phyloP scores from a whole-genome alignment of 257 asterid genomes.

The Forsythia viridissima region DNA sequence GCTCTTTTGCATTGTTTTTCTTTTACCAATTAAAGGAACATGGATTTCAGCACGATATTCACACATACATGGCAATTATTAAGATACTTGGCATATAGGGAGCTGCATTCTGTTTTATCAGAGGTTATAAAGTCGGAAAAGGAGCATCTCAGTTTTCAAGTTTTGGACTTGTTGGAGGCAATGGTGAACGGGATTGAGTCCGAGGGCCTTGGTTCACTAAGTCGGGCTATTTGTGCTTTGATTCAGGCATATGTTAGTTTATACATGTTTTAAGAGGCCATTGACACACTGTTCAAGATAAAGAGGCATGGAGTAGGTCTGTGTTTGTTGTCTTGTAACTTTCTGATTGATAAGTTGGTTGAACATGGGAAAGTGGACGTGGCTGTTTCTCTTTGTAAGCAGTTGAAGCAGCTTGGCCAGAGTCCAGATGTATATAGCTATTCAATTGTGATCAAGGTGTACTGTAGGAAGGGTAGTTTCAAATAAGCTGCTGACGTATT shows the following conservation, averaged over 20 bases:
- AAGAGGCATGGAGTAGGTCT: constrained; percentile 47
- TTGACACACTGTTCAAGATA: constrained; percentile 41
- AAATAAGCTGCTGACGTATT: constrained; percentile 57
- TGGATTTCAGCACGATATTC: constrained; percentile 57
- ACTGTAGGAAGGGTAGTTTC: constrained; percentile 47
- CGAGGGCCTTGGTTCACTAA: constrained; percentile 42
- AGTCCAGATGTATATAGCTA: constrained; percentile 74
- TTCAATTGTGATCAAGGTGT: constrained; percentile 66
- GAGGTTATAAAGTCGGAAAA: constrained; percentile 46
- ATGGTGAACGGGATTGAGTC: constrained; percentile 51
- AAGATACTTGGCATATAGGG: constrained; percentile 50
- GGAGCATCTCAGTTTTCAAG: constrained; percentile 44
- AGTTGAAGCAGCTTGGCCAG: constrained; percentile 50
- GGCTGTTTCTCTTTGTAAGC: constrained; percentile 55
- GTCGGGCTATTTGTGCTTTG: constrained; percentile 55
- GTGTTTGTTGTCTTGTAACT: constrained; percentile 62
- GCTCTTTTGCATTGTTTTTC: constrained; percentile 47
- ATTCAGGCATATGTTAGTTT: constrained; percentile 55
- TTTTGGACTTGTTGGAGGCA: constrained; percentile 61
- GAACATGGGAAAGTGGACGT: constrained; percentile 48
- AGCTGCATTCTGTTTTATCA: constrained; percentile 52
- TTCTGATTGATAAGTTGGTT: constrained; percentile 62
- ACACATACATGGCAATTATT: constrained; percentile 58
- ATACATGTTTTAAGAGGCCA: constrained; percentile 76
- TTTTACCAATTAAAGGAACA: constrained; percentile 43